phyloP scores from a whole-genome alignment of 192 early-diverging fungal genomes.

The Cladochytrium replicatum region DNA sequence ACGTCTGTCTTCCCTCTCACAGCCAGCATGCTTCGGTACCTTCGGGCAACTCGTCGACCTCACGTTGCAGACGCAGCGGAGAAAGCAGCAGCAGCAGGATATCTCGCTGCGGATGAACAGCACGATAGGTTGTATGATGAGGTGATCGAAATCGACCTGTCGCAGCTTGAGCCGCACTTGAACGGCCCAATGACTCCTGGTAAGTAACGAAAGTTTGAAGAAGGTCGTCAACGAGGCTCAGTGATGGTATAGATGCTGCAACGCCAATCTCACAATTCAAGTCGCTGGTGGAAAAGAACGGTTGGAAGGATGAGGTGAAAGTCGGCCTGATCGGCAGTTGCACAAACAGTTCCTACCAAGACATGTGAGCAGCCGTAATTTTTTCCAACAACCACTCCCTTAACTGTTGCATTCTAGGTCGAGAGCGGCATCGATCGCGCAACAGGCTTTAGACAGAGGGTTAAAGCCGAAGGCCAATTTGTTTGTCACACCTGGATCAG shows the following conservation, averaged over 20 bases:
- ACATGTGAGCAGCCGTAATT: constrained; percentile 49
- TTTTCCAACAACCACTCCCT: background rate
- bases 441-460: constrained; percentile 71
- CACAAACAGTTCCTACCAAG: constrained; percentile 98
- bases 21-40: constrained; percentile 81
- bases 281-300: constrained; percentile 71
- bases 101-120: constrained; percentile 61
- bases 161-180: constrained; percentile 88
- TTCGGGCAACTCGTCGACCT: constrained; percentile 73
- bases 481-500: constrained; percentile 91
- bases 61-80: constrained; percentile 71
- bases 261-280: constrained; percentile 90
- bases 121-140: constrained; percentile 75
- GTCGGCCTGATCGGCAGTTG: constrained; percentile 94
- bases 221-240: constrained; percentile 1
- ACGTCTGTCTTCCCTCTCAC: constrained; percentile 96
- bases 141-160: constrained; percentile 89
- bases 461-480: constrained; percentile 74
- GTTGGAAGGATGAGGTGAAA: constrained; percentile 81
- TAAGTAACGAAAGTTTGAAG: background rate
- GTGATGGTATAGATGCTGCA: constrained; percentile 59
- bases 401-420: constrained; percentile 18
- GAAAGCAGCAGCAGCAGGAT: constrained; percentile 17
- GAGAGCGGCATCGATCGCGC: constrained; percentile 78
- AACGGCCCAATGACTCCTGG: constrained; percentile 82